Evolutionary conservation across 106 monocot genomes (phyloP).

Genomic region (Xerophyta viscosa): DNA sequence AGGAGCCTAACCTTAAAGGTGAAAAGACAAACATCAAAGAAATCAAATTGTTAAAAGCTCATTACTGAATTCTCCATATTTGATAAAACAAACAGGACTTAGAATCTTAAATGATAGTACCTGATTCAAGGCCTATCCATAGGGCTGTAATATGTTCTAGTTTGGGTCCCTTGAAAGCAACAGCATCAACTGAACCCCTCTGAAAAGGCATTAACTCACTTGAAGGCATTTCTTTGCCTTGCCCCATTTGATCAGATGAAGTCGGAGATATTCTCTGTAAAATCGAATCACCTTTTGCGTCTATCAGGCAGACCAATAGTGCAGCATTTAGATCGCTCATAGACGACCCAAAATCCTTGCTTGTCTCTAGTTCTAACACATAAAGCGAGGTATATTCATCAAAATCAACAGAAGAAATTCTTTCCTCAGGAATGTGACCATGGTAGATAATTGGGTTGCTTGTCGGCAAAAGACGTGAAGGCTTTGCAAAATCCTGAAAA

Average conservation of each 20-base stretch:
- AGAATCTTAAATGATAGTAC: conserved; percentile 15
- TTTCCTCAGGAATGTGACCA: conserved; percentile 18
- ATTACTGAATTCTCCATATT: no score
- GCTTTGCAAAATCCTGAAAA: conserved; percentile 64
- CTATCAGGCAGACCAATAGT: conserved; percentile 64
- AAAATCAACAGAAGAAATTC: conserved; percentile 25
- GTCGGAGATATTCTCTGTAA: conserved; percentile 56
- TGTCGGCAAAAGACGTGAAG: conserved; percentile 44
- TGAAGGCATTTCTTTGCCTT: conserved; percentile 7
- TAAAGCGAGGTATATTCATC: conserved; percentile 49
- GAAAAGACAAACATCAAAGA: conserved; percentile 4
- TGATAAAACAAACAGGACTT: no score
- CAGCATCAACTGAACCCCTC: conserved; percentile 58
- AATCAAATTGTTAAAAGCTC: background rate
- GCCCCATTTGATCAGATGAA: conserved; percentile 13
- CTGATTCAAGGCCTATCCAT: conserved; percentile 94
- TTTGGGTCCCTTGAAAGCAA: conserved; percentile 52
- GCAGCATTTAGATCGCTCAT: conserved; percentile 54
- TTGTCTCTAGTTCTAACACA: conserved; percentile 60
- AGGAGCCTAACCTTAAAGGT: conserved; percentile 71
- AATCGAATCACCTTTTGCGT: conserved; percentile 46
- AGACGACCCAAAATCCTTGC: conserved; percentile 69
- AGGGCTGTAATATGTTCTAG: conserved; percentile 54
- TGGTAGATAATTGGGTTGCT: conserved; percentile 26
- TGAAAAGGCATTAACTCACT: conserved; percentile 45